Evolutionary conservation across 1,284 basidiomycete genomes (phyloP).

Genomic region (Trametes pubescens): DNA sequence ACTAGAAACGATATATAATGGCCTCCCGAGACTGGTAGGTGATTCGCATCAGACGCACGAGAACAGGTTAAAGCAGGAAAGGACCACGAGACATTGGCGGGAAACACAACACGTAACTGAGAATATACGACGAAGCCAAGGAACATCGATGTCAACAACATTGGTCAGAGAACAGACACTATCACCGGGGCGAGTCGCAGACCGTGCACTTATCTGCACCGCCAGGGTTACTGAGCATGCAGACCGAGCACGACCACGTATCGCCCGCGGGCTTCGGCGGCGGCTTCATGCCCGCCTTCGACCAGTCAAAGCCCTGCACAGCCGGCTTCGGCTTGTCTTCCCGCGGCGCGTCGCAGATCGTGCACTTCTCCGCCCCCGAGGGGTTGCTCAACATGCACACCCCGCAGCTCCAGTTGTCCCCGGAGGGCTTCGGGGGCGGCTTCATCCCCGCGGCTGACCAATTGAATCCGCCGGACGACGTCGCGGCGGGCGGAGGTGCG

Average conservation of each 20-base stretch:
- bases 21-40: conserved; percentile 9
- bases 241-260: conserved; percentile 39
- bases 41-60: neutral
- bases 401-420: conserved; percentile 53
- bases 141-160: too few species aligned
- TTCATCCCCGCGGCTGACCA: conserved; percentile 59
- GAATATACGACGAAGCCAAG: too few species aligned
- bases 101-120: neutral
- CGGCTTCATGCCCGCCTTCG: conserved; percentile 39
- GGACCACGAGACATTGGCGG: neutral
- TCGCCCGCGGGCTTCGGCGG: conserved; percentile 31
- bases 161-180: neutral
- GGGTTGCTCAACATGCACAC: conserved; percentile 52
- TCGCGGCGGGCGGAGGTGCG: conserved; percentile 3
- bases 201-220: conserved; percentile 37
- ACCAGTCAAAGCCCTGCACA: conserved; percentile 38
- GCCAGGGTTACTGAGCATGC: conserved; percentile 37
- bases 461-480: conserved; percentile 44
- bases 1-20: conserved; percentile 19
- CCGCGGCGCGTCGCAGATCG: conserved; percentile 49
- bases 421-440: conserved; percentile 43
- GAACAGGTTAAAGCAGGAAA: neutral
- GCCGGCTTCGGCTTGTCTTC: conserved; percentile 27
- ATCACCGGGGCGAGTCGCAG: conserved; percentile 39
- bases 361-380: conserved; percentile 52